These are phyloP conservation scores for Plasmodium knowlesi DNA, from an alignment of 169 alveolate genomes.

Conservation along the genomic window DNA sequence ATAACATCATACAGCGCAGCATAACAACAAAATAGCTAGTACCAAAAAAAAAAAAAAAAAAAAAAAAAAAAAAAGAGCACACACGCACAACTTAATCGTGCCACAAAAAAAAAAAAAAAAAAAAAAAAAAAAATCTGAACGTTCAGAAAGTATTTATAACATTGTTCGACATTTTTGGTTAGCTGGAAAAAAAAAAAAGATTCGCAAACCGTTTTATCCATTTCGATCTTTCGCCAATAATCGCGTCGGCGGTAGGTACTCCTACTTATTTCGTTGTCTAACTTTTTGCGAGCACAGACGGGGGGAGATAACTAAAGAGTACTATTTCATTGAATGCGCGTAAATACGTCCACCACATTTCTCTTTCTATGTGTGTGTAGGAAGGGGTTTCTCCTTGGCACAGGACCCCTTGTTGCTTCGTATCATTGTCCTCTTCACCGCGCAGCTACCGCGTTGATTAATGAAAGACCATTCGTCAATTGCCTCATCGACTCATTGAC, in stretches of 20 bases:
- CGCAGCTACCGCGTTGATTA: not conserved
- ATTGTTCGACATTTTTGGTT: not conserved
- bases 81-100: not conserved
- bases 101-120: conserved; percentile 6
- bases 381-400: not conserved
- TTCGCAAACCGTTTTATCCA: not conserved
- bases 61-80: conserved; percentile 10
- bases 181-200: conserved; percentile 10
- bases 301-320: not conserved
- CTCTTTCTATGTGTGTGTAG: not conserved
- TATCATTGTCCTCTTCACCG: not conserved
- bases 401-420: not conserved
- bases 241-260: not conserved
- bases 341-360: not conserved
- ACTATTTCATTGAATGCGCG: not conserved
- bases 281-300: not conserved
- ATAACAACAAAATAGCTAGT: conserved; percentile 13
- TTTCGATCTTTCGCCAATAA: not conserved
- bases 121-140: conserved; percentile 38
- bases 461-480: not conserved
- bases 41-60: conserved; percentile 19
- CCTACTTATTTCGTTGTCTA: not conserved
- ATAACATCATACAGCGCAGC: not conserved
- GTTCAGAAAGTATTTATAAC: conserved; percentile 35
- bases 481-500: not conserved